These are phyloP conservation scores for Salix caprea DNA, from an alignment of 345 rosid genomes.

Conservation along the genomic window DNA sequence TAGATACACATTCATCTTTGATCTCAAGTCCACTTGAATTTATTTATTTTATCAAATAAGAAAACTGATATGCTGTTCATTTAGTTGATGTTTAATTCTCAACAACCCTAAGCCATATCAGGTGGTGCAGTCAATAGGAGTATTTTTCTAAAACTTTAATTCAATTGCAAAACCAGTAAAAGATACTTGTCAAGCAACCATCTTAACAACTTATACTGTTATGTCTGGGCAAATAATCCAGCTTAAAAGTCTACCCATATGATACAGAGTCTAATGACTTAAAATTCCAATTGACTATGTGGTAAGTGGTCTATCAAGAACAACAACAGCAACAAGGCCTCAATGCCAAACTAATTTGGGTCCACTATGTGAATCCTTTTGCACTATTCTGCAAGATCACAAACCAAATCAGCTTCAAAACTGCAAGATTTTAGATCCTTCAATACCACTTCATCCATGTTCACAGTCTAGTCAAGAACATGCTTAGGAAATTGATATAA, in stretches of 20 bases:
- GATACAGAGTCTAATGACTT: background rate
- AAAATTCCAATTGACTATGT: background rate
- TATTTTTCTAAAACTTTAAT: background rate
- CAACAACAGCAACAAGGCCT: background rate
- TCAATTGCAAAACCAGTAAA: background rate
- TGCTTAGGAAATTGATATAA: background rate
- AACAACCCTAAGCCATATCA: background rate
- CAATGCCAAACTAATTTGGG: background rate
- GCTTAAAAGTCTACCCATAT: background rate
- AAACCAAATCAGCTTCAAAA: background rate
- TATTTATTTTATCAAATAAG: background rate
- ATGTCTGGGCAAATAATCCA: slow-evolving; percentile 3
- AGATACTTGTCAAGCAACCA: background rate
- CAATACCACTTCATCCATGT: background rate
- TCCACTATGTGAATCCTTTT: background rate
- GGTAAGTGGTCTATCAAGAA: background rate
- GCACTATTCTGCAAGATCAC: background rate
- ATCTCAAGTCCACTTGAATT: background rate
- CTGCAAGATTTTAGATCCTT: background rate
- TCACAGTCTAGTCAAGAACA: background rate
- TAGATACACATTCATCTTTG: slow-evolving; percentile 2
- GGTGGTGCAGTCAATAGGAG: background rate
- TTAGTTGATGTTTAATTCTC: background rate
- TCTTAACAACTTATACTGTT: background rate
- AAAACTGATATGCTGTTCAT: background rate